Evolutionary conservation across 106 monocot species (phyloP).

Genomic region (Platanthera zijinensis): DNA sequence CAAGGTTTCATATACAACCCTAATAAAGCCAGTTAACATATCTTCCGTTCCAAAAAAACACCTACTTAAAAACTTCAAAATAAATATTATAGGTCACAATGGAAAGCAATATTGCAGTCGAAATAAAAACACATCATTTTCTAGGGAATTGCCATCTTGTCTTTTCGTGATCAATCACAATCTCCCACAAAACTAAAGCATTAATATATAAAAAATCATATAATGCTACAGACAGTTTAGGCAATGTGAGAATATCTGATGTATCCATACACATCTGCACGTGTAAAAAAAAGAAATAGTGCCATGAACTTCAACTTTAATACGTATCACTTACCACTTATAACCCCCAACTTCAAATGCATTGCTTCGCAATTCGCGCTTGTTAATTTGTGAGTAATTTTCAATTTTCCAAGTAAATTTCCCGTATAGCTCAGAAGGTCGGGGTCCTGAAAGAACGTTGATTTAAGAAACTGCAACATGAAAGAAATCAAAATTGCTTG

Average conservation of each 20-base stretch:
- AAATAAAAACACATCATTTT: neutral
- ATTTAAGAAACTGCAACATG: neutral
- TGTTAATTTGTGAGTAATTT: constrained; percentile 72
- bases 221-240: neutral
- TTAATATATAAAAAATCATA: neutral
- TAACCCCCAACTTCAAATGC: constrained; percentile 90
- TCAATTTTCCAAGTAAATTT: constrained; percentile 94
- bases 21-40: too few species aligned
- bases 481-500: neutral
- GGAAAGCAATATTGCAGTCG: constrained; percentile 2
- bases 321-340: constrained; percentile 56
- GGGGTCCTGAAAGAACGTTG: constrained; percentile 49
- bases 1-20: too few species aligned
- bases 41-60: too few species aligned
- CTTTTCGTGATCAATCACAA: neutral
- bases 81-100: neutral
- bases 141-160: neutral
- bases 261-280: neutral
- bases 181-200: neutral
- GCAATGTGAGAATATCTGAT: neutral
- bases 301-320: neutral
- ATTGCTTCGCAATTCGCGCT: constrained; percentile 78
- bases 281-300: neutral
- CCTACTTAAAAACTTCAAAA: too few species aligned
- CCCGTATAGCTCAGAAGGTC: constrained; percentile 72